These are phyloP conservation scores for Mariannaea elegans DNA, from an alignment of 2,329 filamentous ascomycete species.

Conservation along the genomic window DNA sequence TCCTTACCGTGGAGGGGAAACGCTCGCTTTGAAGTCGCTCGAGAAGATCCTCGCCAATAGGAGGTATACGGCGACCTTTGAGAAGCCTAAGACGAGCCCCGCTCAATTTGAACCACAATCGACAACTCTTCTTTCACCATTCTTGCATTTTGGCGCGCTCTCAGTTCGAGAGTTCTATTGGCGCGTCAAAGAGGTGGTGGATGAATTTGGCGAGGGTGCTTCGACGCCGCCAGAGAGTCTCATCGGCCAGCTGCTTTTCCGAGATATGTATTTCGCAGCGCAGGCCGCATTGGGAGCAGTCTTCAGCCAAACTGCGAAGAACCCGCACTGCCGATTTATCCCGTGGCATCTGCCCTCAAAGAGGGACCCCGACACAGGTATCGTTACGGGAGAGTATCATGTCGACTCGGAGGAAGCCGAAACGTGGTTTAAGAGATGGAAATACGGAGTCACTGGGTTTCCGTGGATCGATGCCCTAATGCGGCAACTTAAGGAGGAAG, in stretches of 20 bases:
- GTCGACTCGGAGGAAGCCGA: slow-evolving; percentile 71
- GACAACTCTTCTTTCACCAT: slow-evolving; percentile 77
- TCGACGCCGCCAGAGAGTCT: slow-evolving; percentile 74
- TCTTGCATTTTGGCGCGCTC: slow-evolving; percentile 78
- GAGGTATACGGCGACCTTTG: slow-evolving; percentile 76
- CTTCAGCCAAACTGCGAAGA: slow-evolving; percentile 72
- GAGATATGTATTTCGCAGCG: slow-evolving; percentile 86
- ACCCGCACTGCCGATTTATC: slow-evolving; percentile 75
- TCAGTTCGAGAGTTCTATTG: slow-evolving; percentile 79
- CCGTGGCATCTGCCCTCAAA: slow-evolving; percentile 80
- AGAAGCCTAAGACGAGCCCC: slow-evolving; percentile 79
- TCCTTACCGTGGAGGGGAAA: slow-evolving; percentile 77
- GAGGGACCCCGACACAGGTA: slow-evolving; percentile 52
- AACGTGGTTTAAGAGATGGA: slow-evolving; percentile 74
- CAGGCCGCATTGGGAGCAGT: slow-evolving; percentile 72
- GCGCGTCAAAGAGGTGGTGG: slow-evolving; percentile 70
- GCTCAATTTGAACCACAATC: slow-evolving; percentile 77
- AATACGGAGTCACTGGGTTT: slow-evolving; percentile 74
- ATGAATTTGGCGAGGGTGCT: slow-evolving; percentile 62
- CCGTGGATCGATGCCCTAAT: slow-evolving; percentile 85
- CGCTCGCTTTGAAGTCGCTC: slow-evolving; percentile 66
- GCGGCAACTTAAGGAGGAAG: slow-evolving; percentile 75
- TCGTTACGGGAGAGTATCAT: slow-evolving; percentile 67
- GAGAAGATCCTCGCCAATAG: slow-evolving; percentile 67
- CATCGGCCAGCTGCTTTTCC: slow-evolving; percentile 77